phyloP scores from a whole-genome alignment of 176 grass and related monocot genomes.

The Phragmites australis region DNA sequence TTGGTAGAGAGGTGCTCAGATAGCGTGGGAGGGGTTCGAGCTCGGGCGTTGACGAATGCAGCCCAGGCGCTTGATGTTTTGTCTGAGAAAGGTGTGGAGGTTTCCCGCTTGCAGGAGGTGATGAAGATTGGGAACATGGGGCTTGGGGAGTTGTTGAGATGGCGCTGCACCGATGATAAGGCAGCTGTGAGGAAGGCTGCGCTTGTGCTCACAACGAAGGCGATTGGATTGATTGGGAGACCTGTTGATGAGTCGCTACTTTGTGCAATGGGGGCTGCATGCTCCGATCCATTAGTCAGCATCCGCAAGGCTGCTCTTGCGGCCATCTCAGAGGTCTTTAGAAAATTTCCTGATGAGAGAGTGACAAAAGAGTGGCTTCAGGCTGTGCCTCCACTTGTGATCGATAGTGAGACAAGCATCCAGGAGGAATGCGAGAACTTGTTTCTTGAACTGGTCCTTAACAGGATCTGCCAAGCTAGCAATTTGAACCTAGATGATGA shows the following conservation, averaged over 20 bases:
- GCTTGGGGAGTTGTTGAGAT: constrained; percentile 68
- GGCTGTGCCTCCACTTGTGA: constrained; percentile 71
- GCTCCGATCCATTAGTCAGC: constrained; percentile 86
- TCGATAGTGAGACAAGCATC: constrained; percentile 87
- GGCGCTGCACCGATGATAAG: constrained; percentile 80
- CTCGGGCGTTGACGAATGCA: constrained; percentile 71
- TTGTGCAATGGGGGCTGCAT: constrained; percentile 62
- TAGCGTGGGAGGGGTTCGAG: constrained; percentile 56
- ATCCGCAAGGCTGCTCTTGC: constrained; percentile 90
- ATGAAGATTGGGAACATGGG: constrained; percentile 48
- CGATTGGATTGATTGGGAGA: constrained; percentile 63
- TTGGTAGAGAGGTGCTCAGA: constrained; percentile 76
- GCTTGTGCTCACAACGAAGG: constrained; percentile 72
- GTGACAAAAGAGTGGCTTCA: constrained; percentile 90
- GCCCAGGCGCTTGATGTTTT: constrained; percentile 65
- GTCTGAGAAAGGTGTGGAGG: constrained; percentile 49
- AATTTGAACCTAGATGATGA: constrained; percentile 47
- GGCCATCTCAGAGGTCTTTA: constrained; percentile 88
- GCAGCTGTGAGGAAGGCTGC: constrained; percentile 88
- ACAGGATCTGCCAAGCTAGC: constrained; percentile 69
- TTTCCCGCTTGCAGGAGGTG: constrained; percentile 37
- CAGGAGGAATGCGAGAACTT: constrained; percentile 95
- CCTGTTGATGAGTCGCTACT: constrained; percentile 70
- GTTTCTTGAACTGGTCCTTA: constrained; percentile 86
- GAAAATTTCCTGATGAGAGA: constrained; percentile 67